These are phyloP conservation scores for Erodium texanum DNA, from an alignment of 441 rosid species.

Conservation along the genomic window DNA sequence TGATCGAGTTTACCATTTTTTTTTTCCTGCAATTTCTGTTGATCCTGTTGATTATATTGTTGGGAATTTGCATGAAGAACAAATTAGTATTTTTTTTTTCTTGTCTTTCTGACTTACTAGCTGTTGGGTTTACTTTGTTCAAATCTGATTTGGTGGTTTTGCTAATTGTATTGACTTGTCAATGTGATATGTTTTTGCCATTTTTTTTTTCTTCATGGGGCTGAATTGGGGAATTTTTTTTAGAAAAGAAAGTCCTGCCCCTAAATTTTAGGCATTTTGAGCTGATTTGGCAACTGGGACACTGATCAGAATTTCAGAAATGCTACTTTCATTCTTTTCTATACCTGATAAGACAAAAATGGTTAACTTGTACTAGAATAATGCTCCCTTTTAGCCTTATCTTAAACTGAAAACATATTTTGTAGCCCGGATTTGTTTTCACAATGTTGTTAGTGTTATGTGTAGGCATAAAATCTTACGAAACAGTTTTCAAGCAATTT, in stretches of 20 bases:
- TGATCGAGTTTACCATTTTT: background rate
- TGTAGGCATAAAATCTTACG: background rate
- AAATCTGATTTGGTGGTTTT: slow-evolving; percentile 1
- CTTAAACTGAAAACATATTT: background rate
- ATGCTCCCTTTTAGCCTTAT: background rate
- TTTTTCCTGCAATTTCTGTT: background rate
- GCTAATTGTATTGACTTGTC: background rate
- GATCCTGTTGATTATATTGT: background rate
- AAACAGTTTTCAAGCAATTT: background rate
- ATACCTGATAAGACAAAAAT: background rate
- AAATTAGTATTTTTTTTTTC: background rate
- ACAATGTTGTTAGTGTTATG: background rate
- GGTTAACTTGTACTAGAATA: background rate
- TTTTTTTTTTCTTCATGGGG: background rate
- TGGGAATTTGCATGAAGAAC: background rate
- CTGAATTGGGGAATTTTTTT: background rate
- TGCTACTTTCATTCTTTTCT: background rate
- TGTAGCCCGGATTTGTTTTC: background rate
- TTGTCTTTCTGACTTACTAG: background rate
- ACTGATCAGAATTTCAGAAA: background rate
- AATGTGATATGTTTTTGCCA: background rate
- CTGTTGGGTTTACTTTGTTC: background rate
- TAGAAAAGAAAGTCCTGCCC: background rate
- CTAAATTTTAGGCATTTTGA: background rate
- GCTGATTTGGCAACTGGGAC: background rate